Base-by-base conservation (phyloP, 495 filamentous ascomycete genomes). In the Cladorrhinum samala region DNA sequence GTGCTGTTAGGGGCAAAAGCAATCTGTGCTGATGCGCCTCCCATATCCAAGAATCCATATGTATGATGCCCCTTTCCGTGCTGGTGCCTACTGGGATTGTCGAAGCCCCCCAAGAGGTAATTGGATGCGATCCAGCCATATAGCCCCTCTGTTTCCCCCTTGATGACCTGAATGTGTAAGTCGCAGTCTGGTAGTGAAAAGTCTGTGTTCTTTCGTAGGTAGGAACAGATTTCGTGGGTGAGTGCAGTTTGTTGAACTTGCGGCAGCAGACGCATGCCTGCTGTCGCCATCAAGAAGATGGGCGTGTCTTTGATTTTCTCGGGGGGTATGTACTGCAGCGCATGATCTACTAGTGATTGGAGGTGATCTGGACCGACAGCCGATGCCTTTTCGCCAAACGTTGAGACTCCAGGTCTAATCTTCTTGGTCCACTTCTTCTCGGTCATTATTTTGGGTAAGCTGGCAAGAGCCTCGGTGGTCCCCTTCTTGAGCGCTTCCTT, bases 101-200 rank as follows among this genome's bases (percentile, higher is more conserved):
- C 87, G 57, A 97, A 97, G 2, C 89, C 89, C n/a, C 88, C 91
- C 27, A 99, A 73, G 17, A 99, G 71, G 64, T 97, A 99, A 63
- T 99, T 99, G n/a, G 92, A 84, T 30, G 93, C 93, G 57, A 97
- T 85, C 93, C 93, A 99, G n/a, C 93, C 93, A 58, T 97, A 99
- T 38, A 99, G 68, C 16, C 91, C 93, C 68, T 99, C 93, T 0
- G 94, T 97, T 63, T 95, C 91, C n/a, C 93, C 93, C 1, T 88
- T 83, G 52, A 99, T 97, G 11, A 96, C 90, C 62, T 96, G 92
- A 19, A 99, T 87, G 61, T 99, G 91, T 3, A 88, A 68, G 49
- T 78, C 82, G 72, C 93, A 99, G 65, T 97, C 91, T 33, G 93
- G 91, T 3, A 99, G 77, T 45, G 83, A 77, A 61, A 99, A 99